Base-by-base conservation (phyloP, 768 basidiomycete species). In the Peribolospora kevripleyi region DNA sequence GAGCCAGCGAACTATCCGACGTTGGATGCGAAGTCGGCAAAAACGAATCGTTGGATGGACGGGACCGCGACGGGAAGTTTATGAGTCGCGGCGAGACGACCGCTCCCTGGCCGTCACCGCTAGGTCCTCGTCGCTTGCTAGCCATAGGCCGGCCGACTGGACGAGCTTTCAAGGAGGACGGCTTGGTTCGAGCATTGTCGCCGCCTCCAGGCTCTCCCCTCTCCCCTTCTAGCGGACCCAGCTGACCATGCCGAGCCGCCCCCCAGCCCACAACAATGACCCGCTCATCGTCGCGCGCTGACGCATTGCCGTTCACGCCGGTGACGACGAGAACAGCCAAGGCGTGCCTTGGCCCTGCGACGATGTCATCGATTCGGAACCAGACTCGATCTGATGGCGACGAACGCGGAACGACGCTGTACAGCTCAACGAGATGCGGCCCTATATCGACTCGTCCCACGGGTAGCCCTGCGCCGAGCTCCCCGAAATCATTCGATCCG, bases 401-500 rank as follows among this genome's bases (percentile, higher is more conserved):
- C 68, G 62, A 46, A 60, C 7, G 49, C 55, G 59, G 55, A 14
- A 61, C 37, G 42, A 9, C 53, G 55, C 57, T 25, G 52, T 25
- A 50, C 36, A 60, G 40, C 48, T 39, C 10, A 52, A 54, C 10
- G 54, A 57, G 2, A 39, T 49, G 47, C 10, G n/a, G 51, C 46
- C 45, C 25, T 39, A 51, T 55, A 41, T 58, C 59, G 7, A 41
- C 50, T 55, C 55, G 54, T 43, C 48, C 55, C 46, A 57, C 54
- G 1, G 60, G 57, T 1, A 55, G 57, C 5, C 75, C 80, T 48
- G 74, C 62, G 1, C 85, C 86, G 48, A 86, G 71, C 64, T 82
- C 79, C 3, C 84, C 86, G 61, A 79, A 86, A 63, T 86, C 86
- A 67, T 90, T 74, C 2, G 78, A 74, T 1, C 90, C 90, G 73